phyloP scores from a whole-genome alignment of 345 rosid species.

The Cardamine resedifolia region DNA sequence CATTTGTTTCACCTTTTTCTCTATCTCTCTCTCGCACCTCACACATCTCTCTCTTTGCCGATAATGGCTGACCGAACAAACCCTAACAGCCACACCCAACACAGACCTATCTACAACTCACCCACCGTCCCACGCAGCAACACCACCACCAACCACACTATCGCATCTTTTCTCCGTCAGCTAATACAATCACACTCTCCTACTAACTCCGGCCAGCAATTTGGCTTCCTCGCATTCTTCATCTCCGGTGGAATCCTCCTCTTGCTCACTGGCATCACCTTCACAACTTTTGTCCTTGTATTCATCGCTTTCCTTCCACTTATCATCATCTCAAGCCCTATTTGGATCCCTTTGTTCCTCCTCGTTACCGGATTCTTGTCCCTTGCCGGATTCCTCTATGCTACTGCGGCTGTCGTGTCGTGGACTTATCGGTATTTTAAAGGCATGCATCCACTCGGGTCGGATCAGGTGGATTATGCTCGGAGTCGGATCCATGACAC shows the following conservation, averaged over 20 bases:
- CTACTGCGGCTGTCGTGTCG: slow-evolving; percentile 44
- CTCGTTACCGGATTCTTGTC: slow-evolving; percentile 45
- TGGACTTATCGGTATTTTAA: slow-evolving; percentile 68
- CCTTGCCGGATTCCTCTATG: slow-evolving; percentile 52
- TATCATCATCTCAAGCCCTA: slow-evolving; percentile 65
- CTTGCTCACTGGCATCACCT: slow-evolving; percentile 61
- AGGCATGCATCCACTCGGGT: slow-evolving; percentile 74
- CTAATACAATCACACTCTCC: slow-evolving; percentile 59
- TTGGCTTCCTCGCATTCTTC: slow-evolving; percentile 56
- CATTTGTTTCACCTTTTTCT: slow-evolving; percentile 20
- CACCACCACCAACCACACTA: slow-evolving; percentile 23
- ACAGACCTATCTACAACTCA: slow-evolving; percentile 33
- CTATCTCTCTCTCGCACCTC: not conserved
- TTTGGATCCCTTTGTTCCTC: slow-evolving; percentile 51
- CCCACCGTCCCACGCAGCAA: slow-evolving; percentile 26
- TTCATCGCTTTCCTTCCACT: slow-evolving; percentile 60
- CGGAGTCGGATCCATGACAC: slow-evolving; percentile 75
- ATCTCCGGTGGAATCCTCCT: slow-evolving; percentile 65
- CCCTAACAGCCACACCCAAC: slow-evolving; percentile 20
- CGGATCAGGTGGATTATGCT: slow-evolving; percentile 67
- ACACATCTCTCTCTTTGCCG: slow-evolving; percentile 3
- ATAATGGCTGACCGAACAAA: slow-evolving; percentile 31
- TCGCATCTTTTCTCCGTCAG: slow-evolving; percentile 44
- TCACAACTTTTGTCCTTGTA: slow-evolving; percentile 46
- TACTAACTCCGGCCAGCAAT: slow-evolving; percentile 53